Conservation (phyloP, 176 grass and related monocot species). For the Oropetium thomaeum region DNA sequence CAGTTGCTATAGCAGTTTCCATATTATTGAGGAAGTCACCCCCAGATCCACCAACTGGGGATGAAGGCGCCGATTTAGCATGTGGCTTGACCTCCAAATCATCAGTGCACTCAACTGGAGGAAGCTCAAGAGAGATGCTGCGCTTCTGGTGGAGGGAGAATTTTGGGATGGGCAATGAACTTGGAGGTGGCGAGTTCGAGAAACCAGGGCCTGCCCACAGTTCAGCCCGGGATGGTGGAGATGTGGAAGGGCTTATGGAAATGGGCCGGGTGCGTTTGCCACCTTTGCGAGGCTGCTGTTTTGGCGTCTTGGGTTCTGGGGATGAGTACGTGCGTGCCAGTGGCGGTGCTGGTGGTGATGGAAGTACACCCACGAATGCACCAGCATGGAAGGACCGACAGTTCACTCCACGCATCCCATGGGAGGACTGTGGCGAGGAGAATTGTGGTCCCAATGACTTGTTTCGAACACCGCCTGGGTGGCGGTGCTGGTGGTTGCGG, state of each 20-base stretch:
- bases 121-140: conserved; percentile 66
- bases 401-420: conserved; percentile 49
- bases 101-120: conserved; percentile 22
- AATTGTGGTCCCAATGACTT: conserved; percentile 32
- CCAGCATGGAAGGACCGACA: conserved; percentile 56
- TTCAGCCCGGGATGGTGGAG: conserved; percentile 42
- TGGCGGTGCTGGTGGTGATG: conserved; percentile 16
- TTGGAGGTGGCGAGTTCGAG: conserved; percentile 74
- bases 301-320: conserved; percentile 30
- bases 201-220: conserved; percentile 72
- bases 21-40: conserved; percentile 42
- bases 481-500: conserved; percentile 49
- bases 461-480: background rate
- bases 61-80: conserved; percentile 77
- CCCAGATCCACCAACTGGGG: conserved; percentile 41
- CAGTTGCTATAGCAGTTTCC: conserved; percentile 47
- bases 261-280: conserved; percentile 49
- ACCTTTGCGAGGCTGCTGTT: conserved; percentile 26
- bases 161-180: conserved; percentile 66
- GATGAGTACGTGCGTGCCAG: conserved; percentile 15
- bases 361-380: background rate
- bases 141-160: conserved; percentile 72
- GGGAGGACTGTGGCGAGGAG: conserved; percentile 2
- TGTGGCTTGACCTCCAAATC: conserved; percentile 22
- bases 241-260: conserved; percentile 37